Conservation (phyloP, 768 basidiomycete genomes). For the Royoungia palumana region DNA sequence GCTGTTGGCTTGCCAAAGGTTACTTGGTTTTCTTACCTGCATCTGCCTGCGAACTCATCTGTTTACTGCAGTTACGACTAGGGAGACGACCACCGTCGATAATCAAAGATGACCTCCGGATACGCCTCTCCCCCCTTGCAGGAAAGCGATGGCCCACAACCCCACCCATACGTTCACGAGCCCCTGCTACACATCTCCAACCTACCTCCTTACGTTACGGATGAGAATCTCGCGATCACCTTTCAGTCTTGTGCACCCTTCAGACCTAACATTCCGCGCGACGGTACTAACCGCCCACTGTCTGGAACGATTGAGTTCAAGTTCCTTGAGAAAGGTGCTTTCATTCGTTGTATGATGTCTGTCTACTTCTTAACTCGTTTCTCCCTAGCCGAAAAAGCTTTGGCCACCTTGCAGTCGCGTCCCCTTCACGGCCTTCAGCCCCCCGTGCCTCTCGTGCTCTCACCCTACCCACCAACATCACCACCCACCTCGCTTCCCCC, state of each 20-base stretch:
- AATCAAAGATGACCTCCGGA: slow-evolving; percentile 36
- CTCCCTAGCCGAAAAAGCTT: slow-evolving; percentile 76
- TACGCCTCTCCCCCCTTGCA: slow-evolving; percentile 32
- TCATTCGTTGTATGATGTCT: slow-evolving; percentile 8
- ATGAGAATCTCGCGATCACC: slow-evolving; percentile 72
- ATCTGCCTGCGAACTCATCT: not conserved
- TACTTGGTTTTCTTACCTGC: slow-evolving; percentile 8
- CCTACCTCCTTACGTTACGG: slow-evolving; percentile 67
- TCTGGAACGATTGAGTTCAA: slow-evolving; percentile 84
- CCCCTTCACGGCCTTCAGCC: slow-evolving; percentile 60
- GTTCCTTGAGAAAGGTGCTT: slow-evolving; percentile 72
- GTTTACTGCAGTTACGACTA: slow-evolving; percentile 2
- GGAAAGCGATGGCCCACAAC: slow-evolving; percentile 34
- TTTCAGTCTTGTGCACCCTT: slow-evolving; percentile 77
- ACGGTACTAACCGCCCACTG: slow-evolving; percentile 48
- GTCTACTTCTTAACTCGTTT: slow-evolving; percentile 4
- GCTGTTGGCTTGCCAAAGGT: slow-evolving; percentile 30
- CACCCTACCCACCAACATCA: slow-evolving; percentile 78
- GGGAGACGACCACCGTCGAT: slow-evolving; percentile 27
- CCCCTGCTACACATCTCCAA: slow-evolving; percentile 79
- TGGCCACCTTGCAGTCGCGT: slow-evolving; percentile 78
- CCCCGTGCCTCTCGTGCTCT: slow-evolving; percentile 62
- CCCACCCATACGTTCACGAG: slow-evolving; percentile 83
- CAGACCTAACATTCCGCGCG: slow-evolving; percentile 71
- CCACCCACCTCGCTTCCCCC: slow-evolving; percentile 74